phyloP scores from a whole-genome alignment of 2,329 filamentous ascomycete genomes.

The Fusarium pininemorale region DNA sequence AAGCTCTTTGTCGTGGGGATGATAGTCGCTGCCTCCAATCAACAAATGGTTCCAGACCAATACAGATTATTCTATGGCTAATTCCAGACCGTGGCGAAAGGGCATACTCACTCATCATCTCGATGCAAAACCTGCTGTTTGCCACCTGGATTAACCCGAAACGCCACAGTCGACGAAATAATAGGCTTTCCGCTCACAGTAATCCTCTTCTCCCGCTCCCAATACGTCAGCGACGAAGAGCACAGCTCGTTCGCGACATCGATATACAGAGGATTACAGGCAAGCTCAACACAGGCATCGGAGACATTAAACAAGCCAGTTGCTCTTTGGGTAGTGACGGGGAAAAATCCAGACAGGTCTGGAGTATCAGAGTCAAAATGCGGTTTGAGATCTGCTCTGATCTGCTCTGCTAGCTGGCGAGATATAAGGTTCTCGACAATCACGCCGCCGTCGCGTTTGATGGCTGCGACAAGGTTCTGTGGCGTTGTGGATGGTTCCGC shows the following conservation, averaged over 20 bases:
- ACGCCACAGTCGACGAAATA: slow-evolving; percentile 49
- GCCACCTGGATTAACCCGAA: slow-evolving; percentile 52
- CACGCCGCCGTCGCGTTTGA: slow-evolving; percentile 46
- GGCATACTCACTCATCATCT: slow-evolving; percentile 12
- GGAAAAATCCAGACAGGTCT: slow-evolving; percentile 53
- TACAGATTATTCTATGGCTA: neutral
- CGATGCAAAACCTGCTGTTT: slow-evolving; percentile 51
- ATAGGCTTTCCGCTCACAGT: slow-evolving; percentile 47
- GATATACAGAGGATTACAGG: slow-evolving; percentile 39
- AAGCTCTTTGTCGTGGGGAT: slow-evolving; percentile 1
- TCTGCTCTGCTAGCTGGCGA: slow-evolving; percentile 45
- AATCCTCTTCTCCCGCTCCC: neutral
- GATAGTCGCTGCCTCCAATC: neutral
- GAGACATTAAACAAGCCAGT: slow-evolving; percentile 51
- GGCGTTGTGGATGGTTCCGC: neutral
- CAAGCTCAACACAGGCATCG: slow-evolving; percentile 50
- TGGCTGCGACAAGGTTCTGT: slow-evolving; percentile 9
- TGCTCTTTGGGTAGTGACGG: slow-evolving; percentile 51
- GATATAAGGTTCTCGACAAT: slow-evolving; percentile 50
- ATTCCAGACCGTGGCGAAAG: neutral
- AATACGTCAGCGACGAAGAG: slow-evolving; percentile 4
- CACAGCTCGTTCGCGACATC: slow-evolving; percentile 13
- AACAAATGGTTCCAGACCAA: neutral
- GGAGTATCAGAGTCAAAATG: slow-evolving; percentile 49
- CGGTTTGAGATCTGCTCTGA: slow-evolving; percentile 50